phyloP scores from a whole-genome alignment of 495 filamentous ascomycete genomes.

The Aspergillus olivimuriae region DNA sequence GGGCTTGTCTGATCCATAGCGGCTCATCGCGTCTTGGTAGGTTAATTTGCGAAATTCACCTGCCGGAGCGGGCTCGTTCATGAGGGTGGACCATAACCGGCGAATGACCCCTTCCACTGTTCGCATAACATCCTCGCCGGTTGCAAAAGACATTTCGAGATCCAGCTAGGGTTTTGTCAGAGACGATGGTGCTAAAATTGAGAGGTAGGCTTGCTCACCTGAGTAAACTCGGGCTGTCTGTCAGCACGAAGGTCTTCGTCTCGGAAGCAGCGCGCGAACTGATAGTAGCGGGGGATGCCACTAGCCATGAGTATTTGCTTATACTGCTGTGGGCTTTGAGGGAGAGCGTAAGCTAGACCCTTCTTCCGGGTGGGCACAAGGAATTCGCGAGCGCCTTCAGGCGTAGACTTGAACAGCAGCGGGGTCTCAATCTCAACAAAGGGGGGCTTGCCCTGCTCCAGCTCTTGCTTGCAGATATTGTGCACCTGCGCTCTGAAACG shows the following conservation, averaged over 20 bases:
- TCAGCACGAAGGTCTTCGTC: constrained; percentile 93
- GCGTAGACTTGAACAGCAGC: constrained; percentile 92
- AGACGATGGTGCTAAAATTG: background rate
- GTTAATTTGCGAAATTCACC: constrained; percentile 53
- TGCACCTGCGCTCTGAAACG: constrained; percentile 49
- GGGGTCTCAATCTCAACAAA: constrained; percentile 90
- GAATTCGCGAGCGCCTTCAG: constrained; percentile 92
- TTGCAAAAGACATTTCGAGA: constrained; percentile 83
- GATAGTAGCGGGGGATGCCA: constrained; percentile 75
- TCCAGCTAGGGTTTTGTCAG: constrained; percentile 55
- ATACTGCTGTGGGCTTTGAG: constrained; percentile 96
- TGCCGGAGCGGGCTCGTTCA: constrained; percentile 33
- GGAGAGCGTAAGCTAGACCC: constrained; percentile 80
- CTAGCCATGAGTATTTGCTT: constrained; percentile 97
- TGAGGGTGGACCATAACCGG: constrained; percentile 45
- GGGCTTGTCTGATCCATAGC: constrained; percentile 86
- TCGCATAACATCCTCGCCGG: constrained; percentile 65
- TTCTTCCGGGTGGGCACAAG: constrained; percentile 77
- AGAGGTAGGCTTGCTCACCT: constrained; percentile 43
- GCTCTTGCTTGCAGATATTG: constrained; percentile 42
- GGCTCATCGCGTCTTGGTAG: constrained; percentile 73
- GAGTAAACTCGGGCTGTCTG: constrained; percentile 94
- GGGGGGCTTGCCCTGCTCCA: constrained; percentile 35
- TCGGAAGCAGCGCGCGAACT: constrained; percentile 91
- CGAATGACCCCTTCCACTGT: constrained; percentile 60